Conservation (phyloP, 805 yeast species). For the Nakazawaea wickerhamii region DNA sequence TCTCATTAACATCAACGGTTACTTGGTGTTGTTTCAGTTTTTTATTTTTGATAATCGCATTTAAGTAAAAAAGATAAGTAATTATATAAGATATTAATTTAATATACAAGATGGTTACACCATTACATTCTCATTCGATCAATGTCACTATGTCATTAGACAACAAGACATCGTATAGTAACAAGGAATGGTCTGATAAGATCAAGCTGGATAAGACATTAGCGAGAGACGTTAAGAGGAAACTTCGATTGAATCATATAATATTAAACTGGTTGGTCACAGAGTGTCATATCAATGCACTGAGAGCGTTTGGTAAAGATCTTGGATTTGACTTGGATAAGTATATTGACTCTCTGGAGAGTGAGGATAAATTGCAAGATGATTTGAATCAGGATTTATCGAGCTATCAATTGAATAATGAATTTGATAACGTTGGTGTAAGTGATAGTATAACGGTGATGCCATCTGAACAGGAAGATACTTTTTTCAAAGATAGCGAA, state of each 20-base stretch:
- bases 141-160: not conserved
- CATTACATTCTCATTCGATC: too few species aligned
- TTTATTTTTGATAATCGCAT: too few species aligned
- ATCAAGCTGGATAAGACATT: conserved; percentile 4
- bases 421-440: conserved; percentile 14
- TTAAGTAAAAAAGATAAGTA: too few species aligned
- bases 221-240: conserved; percentile 1
- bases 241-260: conserved; percentile 39
- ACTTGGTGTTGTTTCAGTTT: too few species aligned
- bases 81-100: too few species aligned
- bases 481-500: conserved; percentile 1
- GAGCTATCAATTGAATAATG: conserved; percentile 17
- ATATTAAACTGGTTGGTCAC: conserved; percentile 70
- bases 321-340: conserved; percentile 28
- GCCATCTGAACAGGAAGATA: conserved; percentile 3
- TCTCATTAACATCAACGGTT: too few species aligned
- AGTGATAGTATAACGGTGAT: too few species aligned
- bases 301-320: conserved; percentile 56
- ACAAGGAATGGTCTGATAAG: conserved; percentile 11
- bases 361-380: conserved; percentile 24
- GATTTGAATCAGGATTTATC: conserved; percentile 21
- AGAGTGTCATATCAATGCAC: conserved; percentile 73
- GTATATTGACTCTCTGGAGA: conserved; percentile 21
- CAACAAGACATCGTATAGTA: not conserved
- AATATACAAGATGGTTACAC: too few species aligned